Evolutionary conservation across 2,329 filamentous ascomycete species (phyloP).

Genomic region (Curvularia sp.): DNA sequence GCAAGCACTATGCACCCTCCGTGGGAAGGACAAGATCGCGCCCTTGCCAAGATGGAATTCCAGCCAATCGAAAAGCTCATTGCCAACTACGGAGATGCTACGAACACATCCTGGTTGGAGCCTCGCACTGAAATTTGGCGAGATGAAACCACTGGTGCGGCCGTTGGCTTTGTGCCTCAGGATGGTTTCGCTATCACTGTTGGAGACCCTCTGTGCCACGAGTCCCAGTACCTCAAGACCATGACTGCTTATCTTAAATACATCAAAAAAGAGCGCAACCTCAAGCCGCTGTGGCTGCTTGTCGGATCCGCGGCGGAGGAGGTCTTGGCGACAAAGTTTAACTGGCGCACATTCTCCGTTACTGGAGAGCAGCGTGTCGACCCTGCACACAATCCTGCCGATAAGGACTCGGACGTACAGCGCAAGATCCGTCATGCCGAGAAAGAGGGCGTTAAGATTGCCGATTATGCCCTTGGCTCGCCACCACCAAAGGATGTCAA

Average conservation of each 20-base stretch:
- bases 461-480: slow-evolving; percentile 71
- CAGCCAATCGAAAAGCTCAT: slow-evolving; percentile 86
- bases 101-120: slow-evolving; percentile 93
- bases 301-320: slow-evolving; percentile 81
- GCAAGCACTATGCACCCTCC: slow-evolving; percentile 78
- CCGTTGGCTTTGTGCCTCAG: slow-evolving; percentile 80
- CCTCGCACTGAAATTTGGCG: slow-evolving; percentile 89
- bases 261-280: slow-evolving; percentile 71
- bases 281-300: slow-evolving; percentile 88
- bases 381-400: slow-evolving; percentile 69
- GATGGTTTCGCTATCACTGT: slow-evolving; percentile 83
- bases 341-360: slow-evolving; percentile 88
- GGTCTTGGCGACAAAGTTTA: slow-evolving; percentile 77
- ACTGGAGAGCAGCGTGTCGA: slow-evolving; percentile 89
- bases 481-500: slow-evolving; percentile 70
- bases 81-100: slow-evolving; percentile 93
- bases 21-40: slow-evolving; percentile 63
- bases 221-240: slow-evolving; percentile 75
- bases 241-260: slow-evolving; percentile 77
- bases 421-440: slow-evolving; percentile 83
- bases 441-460: slow-evolving; percentile 81
- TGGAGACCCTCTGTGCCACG: slow-evolving; percentile 85
- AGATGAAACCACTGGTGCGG: slow-evolving; percentile 78
- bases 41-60: slow-evolving; percentile 59
- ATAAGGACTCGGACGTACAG: slow-evolving; percentile 69